Percentiles rank a stretch among this genome's conserved stretches.
These are phyloP conservation scores for Cyclospora cayetanensis DNA, from an alignment of 169 alveolate genomes.

Conservation along the genomic window DNA sequence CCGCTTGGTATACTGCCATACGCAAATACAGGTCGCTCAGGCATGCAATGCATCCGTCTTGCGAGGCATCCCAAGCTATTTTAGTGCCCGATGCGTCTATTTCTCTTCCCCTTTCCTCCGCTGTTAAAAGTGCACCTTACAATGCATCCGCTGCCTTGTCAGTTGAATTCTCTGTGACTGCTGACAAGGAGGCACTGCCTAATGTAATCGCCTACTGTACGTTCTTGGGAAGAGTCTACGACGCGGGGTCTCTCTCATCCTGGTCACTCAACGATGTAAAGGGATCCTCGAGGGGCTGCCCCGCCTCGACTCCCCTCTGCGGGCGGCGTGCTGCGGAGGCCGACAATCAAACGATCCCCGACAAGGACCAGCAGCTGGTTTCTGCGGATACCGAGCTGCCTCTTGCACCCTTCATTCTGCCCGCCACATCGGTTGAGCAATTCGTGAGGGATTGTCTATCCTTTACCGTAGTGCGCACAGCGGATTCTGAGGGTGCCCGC, in stretches of 20 bases:
- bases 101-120: neutral
- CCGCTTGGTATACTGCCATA: too few relatives aligned
- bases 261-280: neutral
- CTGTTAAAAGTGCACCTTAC: slow-evolving; percentile 32
- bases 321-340: neutral
- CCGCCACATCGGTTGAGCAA: slow-evolving; percentile 48
- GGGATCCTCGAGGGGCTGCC: neutral
- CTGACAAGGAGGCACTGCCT: slow-evolving; percentile 33
- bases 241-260: neutral
- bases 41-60: too few relatives aligned
- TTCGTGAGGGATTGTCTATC: neutral
- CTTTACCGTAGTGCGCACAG: slow-evolving; percentile 8
- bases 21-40: too few relatives aligned
- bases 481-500: slow-evolving; percentile 9
- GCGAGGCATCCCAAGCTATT: too few relatives aligned
- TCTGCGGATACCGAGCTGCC: neutral
- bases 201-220: slow-evolving; percentile 27
- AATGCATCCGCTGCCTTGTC: slow-evolving; percentile 11
- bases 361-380: neutral
- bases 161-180: slow-evolving; percentile 23
- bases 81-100: neutral
- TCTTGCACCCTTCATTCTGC: slow-evolving; percentile 39
- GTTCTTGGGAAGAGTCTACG: slow-evolving; percentile 35
- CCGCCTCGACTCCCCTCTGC: neutral
- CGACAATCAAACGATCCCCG: neutral